These are phyloP conservation scores for Starmera stellimalicola DNA, from an alignment of 1,139 yeast species.

Conservation along the genomic window DNA sequence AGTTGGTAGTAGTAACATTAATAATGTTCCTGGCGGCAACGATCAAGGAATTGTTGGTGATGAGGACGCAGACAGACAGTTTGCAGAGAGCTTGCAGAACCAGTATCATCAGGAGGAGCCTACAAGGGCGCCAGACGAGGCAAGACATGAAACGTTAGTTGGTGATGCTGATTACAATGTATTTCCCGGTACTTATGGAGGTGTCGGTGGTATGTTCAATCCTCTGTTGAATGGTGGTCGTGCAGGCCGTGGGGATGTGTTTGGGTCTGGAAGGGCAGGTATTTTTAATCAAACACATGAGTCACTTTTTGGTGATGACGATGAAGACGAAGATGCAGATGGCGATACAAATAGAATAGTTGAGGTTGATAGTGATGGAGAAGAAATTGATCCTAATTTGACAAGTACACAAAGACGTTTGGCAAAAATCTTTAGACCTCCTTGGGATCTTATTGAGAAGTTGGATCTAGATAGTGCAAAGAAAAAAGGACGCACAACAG, in stretches of 20 bases:
- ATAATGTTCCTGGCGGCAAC: conserved; percentile 22
- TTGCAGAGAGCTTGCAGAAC: conserved; percentile 57
- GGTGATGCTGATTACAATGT: conserved; percentile 27
- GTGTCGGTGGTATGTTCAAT: conserved; percentile 26
- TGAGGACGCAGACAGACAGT: conserved; percentile 39
- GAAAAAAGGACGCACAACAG: conserved; percentile 45
- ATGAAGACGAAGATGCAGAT: conserved; percentile 18
- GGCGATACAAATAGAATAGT: conserved; percentile 17
- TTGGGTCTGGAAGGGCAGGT: conserved; percentile 29
- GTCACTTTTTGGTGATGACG: conserved; percentile 16
- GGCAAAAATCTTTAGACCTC: conserved; percentile 83
- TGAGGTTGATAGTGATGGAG: conserved; percentile 25
- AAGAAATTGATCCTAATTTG: conserved; percentile 15
- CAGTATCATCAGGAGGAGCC: conserved; percentile 52
- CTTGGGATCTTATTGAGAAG: conserved; percentile 75
- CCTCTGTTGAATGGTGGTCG: conserved; percentile 18
- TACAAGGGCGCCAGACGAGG: conserved; percentile 73
- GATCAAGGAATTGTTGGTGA: conserved; percentile 6
- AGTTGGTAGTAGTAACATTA: conserved; percentile 18
- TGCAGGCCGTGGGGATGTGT: conserved; percentile 24
- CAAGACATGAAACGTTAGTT: conserved; percentile 73
- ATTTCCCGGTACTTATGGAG: conserved; percentile 27
- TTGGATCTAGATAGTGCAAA: conserved; percentile 67
- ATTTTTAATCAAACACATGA: conserved; percentile 40
- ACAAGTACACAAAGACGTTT: conserved; percentile 61